Conservation (phyloP, 2,329 filamentous ascomycete genomes). For the Exophiala spinifera region DNA sequence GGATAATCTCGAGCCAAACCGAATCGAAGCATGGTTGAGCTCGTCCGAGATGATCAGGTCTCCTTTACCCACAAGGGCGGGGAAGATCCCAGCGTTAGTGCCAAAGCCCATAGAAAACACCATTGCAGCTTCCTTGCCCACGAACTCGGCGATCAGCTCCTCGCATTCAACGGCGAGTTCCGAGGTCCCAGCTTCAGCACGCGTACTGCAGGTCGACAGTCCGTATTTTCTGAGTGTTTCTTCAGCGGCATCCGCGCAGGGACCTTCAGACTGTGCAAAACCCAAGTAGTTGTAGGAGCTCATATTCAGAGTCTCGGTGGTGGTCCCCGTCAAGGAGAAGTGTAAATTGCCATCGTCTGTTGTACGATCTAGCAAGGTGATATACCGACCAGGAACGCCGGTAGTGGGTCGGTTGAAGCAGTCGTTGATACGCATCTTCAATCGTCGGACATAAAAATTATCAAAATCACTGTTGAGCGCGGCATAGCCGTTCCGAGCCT, state of each 20-base stretch:
- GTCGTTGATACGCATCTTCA: constrained; percentile 95
- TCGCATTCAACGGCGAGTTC: constrained; percentile 89
- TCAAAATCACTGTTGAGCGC: constrained; percentile 97
- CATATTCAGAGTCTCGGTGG: constrained; percentile 94
- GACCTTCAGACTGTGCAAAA: constrained; percentile 95
- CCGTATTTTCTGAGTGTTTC: constrained; percentile 81
- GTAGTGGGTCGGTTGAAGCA: constrained; percentile 91
- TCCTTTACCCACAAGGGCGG: constrained; percentile 86
- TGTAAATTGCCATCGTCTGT: constrained; percentile 89
- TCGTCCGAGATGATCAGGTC: constrained; percentile 95
- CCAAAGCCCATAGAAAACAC: constrained; percentile 99
- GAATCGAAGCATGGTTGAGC: constrained; percentile 95
- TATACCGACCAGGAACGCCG: constrained; percentile 89
- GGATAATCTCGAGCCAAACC: constrained; percentile 88
- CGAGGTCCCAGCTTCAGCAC: constrained; percentile 78
- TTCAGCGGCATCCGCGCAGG: constrained; percentile 91
- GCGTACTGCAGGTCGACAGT: constrained; percentile 75
- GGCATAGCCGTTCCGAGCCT: constrained; percentile 82
- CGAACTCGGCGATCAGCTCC: constrained; percentile 81
- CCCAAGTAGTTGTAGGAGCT: constrained; percentile 99
- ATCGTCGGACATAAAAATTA: constrained; percentile 90
- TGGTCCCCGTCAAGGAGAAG: constrained; percentile 84
- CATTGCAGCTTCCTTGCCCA: constrained; percentile 92
- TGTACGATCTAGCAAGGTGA: constrained; percentile 85
- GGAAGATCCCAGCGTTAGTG: constrained; percentile 90